Evolutionary conservation across 495 filamentous ascomycete species (phyloP), one percentile per base, ranked within the genome.

Genomic region (Penicillium chermesinum): DNA sequence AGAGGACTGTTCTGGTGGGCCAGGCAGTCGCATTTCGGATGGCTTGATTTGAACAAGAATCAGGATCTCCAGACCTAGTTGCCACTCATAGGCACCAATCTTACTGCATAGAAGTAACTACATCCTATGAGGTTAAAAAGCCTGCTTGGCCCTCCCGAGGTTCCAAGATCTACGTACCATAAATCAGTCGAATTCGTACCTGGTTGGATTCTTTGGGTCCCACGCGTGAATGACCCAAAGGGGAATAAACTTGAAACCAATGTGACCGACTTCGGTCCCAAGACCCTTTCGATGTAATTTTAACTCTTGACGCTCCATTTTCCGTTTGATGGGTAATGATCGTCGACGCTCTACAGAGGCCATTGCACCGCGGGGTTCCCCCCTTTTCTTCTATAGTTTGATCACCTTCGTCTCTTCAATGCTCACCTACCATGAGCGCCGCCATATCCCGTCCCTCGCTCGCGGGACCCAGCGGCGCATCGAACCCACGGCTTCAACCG

Each of bases 391-490:
- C 44, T 22, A 27, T 15, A 17, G 6, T 19, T 8, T 16, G 2
- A 13, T 38, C 35, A 41, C 35, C 22, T 15, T 25, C 36, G 15
- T 46, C 18, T 22, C n/a, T 33, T 18, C 37, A 41, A 44, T 44
- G 30, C 38, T 22, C 14, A 21, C 6, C 41, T 32, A 61, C 33
- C 27, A 70, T 66, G 65, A 58, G 47, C 55, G 51, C 52, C 39
- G 47, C 55, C 33, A 44, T 65, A 7, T 34, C 55, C 27, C 50
- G 41, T 46, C 62, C 64, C 45, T 55, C 59, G 19, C 17, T 46
- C 38, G 61, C 62, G 52, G 65, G 62, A 41, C 57, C 51, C 27
- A 44, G 50, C 53, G 53, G 54, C 22, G 54, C 62, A 42, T 58
- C 65, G 12, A 33, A 43, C n/a, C 50, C 50, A 20, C 46, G 50